These are phyloP conservation scores for Aspergillus proliferans DNA, from an alignment of 2,329 filamentous ascomycete genomes.

Conservation along the genomic window DNA sequence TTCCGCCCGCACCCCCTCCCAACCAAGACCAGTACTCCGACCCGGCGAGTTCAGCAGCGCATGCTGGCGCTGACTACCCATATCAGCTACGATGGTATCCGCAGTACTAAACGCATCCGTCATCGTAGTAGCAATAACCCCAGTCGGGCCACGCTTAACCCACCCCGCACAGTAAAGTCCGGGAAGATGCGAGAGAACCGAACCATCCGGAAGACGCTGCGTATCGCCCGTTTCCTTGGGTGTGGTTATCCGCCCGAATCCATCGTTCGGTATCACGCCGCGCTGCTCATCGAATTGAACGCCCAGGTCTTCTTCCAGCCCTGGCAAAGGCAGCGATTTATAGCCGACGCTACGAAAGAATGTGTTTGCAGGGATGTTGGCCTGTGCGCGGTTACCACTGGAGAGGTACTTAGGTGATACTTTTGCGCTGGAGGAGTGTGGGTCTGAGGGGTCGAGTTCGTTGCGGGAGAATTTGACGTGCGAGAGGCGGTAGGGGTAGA, in stretches of 20 bases:
- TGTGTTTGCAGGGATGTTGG: conserved; percentile 58
- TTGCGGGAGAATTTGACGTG: conserved; percentile 61
- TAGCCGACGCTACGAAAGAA: conserved; percentile 96
- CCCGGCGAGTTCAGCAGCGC: conserved; percentile 44
- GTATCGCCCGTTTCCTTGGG: conserved; percentile 20
- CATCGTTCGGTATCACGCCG: conserved; percentile 79
- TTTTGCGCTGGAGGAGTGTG: conserved; percentile 47
- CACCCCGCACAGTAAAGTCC: conserved; percentile 91
- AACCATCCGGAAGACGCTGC: conserved; percentile 24
- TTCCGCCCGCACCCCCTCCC: conserved; percentile 67
- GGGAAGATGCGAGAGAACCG: conserved; percentile 49
- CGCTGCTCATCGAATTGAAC: conserved; percentile 69
- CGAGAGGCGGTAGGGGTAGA: conserved; percentile 48
- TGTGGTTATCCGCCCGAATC: conserved; percentile 62
- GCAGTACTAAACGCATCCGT: conserved; percentile 85
- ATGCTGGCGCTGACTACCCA: conserved; percentile 29
- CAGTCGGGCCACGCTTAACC: conserved; percentile 91
- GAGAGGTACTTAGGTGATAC: conserved; percentile 41
- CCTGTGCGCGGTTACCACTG: conserved; percentile 43
- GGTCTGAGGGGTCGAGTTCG: conserved; percentile 42
- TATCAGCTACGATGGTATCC: conserved; percentile 76
- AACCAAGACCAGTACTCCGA: conserved; percentile 53
- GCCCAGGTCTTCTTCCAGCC: conserved; percentile 60
- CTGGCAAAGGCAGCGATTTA: conserved; percentile 69
- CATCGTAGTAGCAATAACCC: conserved; percentile 95